Evolutionary conservation across 257 asterid species (phyloP).

Genomic region (Solanum dulcamara): DNA sequence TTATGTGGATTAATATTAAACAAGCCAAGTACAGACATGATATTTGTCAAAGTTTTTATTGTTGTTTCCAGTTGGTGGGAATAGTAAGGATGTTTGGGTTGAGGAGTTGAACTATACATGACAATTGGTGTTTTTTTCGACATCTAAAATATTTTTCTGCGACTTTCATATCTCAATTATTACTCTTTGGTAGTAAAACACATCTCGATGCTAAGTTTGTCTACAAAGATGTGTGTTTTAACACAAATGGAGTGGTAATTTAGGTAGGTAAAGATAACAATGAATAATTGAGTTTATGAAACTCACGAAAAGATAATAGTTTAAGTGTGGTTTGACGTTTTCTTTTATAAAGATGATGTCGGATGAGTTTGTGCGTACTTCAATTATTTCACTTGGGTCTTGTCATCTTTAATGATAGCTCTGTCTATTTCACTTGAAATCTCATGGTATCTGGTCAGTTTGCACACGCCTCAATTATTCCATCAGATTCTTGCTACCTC

Average conservation of each 20-base stretch:
- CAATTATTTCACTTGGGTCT: not conserved
- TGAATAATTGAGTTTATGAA: not conserved
- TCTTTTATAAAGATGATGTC: not conserved
- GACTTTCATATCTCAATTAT: not conserved
- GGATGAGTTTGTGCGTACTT: not conserved
- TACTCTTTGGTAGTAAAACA: not conserved
- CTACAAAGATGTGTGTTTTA: not conserved
- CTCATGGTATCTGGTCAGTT: not conserved
- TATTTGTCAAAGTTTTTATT: not conserved
- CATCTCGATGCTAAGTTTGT: not conserved
- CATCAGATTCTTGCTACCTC: not conserved
- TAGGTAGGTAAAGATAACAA: not conserved
- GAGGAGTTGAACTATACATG: not conserved
- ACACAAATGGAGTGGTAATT: not conserved
- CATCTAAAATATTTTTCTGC: not conserved
- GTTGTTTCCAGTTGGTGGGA: not conserved
- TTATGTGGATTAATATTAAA: not conserved
- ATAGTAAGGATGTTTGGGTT: not conserved
- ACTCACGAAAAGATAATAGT: not conserved
- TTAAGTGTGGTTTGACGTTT: no score
- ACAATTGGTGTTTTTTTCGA: not conserved
- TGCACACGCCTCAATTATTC: not conserved
- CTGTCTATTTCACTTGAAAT: not conserved
- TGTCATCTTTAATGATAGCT: not conserved
- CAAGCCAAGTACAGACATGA: not conserved